A percentile compares a stretch with the other conserved stretches of the same genome.
These are phyloP conservation scores for Multifurca ochricompacta DNA, from an alignment of 768 basidiomycete genomes.

Conservation along the genomic window DNA sequence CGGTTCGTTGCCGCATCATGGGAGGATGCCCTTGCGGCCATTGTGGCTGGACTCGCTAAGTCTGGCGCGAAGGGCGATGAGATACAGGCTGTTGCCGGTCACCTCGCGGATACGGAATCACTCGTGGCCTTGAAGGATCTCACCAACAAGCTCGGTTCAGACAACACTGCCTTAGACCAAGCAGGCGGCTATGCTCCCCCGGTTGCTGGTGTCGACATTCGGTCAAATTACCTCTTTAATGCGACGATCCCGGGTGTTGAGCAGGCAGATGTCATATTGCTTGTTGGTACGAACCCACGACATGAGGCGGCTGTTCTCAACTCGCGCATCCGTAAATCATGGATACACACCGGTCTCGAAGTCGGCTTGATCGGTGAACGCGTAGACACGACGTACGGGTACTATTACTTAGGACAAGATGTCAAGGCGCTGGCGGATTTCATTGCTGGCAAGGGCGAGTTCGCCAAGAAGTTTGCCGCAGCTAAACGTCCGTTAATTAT, in stretches of 20 bases:
- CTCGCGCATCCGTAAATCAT: constrained; percentile 92
- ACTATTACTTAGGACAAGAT: constrained; percentile 80
- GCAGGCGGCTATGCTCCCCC: constrained; percentile 59
- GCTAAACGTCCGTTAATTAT: constrained; percentile 92
- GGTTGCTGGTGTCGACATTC: constrained; percentile 77
- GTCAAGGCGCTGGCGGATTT: constrained; percentile 72
- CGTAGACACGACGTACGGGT: constrained; percentile 87
- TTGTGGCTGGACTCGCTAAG: constrained; percentile 67
- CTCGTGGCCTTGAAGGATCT: constrained; percentile 92
- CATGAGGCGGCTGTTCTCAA: constrained; percentile 97
- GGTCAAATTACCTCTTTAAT: constrained; percentile 97
- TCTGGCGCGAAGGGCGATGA: constrained; percentile 86
- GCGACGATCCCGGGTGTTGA: constrained; percentile 86
- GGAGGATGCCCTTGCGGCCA: constrained; percentile 77
- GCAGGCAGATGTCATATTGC: constrained; percentile 83
- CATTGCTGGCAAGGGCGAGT: constrained; percentile 66
- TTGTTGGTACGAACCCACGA: constrained; percentile 93
- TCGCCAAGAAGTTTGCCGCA: constrained; percentile 78
- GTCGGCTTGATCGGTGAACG: constrained; percentile 87
- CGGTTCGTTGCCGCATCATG: constrained; percentile 86
- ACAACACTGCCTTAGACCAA: constrained; percentile 83
- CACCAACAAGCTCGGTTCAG: constrained; percentile 87
- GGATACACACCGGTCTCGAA: constrained; percentile 81
- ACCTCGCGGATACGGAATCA: constrained; percentile 89
- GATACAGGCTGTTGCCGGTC: constrained; percentile 91